Base-by-base conservation (phyloP, 306 rosid genomes). In the Rubus idaeus region DNA sequence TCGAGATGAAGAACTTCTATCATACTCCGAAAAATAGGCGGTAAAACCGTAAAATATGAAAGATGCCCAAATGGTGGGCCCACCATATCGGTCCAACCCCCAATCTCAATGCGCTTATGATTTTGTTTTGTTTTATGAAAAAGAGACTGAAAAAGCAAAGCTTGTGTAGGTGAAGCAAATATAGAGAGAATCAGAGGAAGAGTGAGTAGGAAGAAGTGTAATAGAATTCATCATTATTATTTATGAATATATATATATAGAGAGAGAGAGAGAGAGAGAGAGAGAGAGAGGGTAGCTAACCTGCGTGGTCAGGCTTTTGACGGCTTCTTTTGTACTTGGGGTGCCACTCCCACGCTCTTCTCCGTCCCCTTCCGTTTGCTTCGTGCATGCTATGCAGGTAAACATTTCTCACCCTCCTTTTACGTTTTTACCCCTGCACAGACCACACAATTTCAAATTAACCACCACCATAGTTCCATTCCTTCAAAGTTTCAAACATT, bases 251-350 rank as follows among this genome's bases (percentile, higher is more conserved):
- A n/a, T n/a, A n/a, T 23, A 23, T 23, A 23, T 23, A 23, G 26
- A 23, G 26, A 23, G 26, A 23, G 26, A 23, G 26, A 23, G 26
- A 23, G 26, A 23, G 26, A 23, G 26, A 23, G 26, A 23, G 68
- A 65, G 46, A 61, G 57, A 61, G 71, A 76, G 73, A 66, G 53
- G 14, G 58, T 77, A 74, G 75, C 88, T 83, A 35, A 94, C 98
- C 98, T 94, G 96, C 53, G 92, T 74, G 68, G 97, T 91, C 81
- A 94, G 92, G 88, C 96, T 89, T 88, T 94, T 94, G 92, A 90
- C 92, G 90, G 96, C 91, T 90, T 91, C 96, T 89, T 91, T 90
- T 72, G 96, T 88, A 88, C 83, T 93, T 73, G 98, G 98, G 74
- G 96, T 91, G 87, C 96, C 90, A 80, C 92, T 91, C 79, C 92